phyloP scores from a whole-genome alignment of 176 grass and related monocot genomes.

The Triticum aestivum region IWGSC_CS_RefSeq_v2.1 NC_057801.1:16727936-16728435 shows the following conservation, averaged over 20 bases:
- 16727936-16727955: neutral
- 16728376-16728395: conserved; percentile 2
- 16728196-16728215: conserved; percentile 42
- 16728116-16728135: conserved; percentile 24
- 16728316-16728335: neutral
- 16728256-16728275: conserved; percentile 15
- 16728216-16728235: conserved; percentile 46
- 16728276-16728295: conserved; percentile 9
- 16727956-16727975: neutral
- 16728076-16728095: neutral
- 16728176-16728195: conserved; percentile 35
- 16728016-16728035: neutral
- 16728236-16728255: neutral
- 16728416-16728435: neutral
- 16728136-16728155: conserved; percentile 41
- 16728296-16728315: conserved; percentile 3
- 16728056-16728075: neutral
- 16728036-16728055: neutral
- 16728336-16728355: neutral
- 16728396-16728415: neutral
- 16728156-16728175: conserved; percentile 38
- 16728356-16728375: neutral
- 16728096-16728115: conserved; percentile 34
- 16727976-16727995: neutral
- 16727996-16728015: neutral